phyloP scores from a whole-genome alignment of 2,329 filamentous ascomycete species.

The Cladosporium phlei region DNA sequence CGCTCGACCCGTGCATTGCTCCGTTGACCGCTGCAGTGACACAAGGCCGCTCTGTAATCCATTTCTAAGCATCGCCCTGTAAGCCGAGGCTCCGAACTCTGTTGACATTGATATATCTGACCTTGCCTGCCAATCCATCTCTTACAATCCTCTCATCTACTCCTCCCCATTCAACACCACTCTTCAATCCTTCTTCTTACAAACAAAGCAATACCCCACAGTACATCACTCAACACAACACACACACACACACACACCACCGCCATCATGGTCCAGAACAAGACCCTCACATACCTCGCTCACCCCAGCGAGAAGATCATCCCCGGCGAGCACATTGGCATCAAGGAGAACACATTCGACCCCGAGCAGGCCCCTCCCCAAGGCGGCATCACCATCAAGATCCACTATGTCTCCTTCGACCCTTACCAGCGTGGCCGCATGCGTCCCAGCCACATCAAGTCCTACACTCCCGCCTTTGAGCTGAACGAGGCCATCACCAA shows the following conservation, averaged over 20 bases:
- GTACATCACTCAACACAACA: background rate
- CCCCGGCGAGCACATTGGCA: slow-evolving; percentile 62
- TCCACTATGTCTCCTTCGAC: slow-evolving; percentile 72
- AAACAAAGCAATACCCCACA: too few relatives aligned
- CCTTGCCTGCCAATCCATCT: too few relatives aligned
- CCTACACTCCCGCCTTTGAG: slow-evolving; percentile 61
- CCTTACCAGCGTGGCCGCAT: slow-evolving; percentile 81
- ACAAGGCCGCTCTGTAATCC: background rate
- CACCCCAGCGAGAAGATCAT: slow-evolving; percentile 63
- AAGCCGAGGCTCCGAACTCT: slow-evolving; percentile 1
- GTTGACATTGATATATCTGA: too few relatives aligned
- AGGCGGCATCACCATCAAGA: slow-evolving; percentile 65
- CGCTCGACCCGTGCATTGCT: slow-evolving; percentile 13
- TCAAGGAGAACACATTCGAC: slow-evolving; percentile 68
- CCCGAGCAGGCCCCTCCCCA: slow-evolving; percentile 54
- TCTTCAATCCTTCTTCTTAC: background rate
- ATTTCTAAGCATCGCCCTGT: slow-evolving; percentile 8
- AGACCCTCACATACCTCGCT: slow-evolving; percentile 68
- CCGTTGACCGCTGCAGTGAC: background rate
- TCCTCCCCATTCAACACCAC: background rate
- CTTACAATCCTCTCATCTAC: background rate
- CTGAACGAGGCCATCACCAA: slow-evolving; percentile 62
- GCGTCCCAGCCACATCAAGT: slow-evolving; percentile 60
- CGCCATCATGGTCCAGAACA: slow-evolving; percentile 58
- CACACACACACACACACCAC: background rate